Evolutionary conservation across 768 basidiomycete species (phyloP), one percentile per base, ranked within the genome.

Genomic region (Austroboletus eburneus): DNA sequence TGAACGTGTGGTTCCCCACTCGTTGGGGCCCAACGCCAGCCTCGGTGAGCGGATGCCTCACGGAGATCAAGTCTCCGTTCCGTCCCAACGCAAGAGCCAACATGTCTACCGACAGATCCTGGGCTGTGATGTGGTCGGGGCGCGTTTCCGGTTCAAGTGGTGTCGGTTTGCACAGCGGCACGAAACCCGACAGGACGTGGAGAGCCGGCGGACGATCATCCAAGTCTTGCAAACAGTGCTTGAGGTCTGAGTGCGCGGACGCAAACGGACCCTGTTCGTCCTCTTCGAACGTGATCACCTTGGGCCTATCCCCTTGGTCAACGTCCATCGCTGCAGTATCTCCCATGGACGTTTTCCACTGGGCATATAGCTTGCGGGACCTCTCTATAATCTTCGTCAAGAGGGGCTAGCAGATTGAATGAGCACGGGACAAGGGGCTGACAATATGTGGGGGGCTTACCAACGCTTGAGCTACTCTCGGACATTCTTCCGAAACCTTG

Each of bases 391-490:
- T 69, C 56, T 75, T 79, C 48, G 78, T 76, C 52, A 83, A 68
- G 18, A 80, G 65, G n/a, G 76, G 75, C 81, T 83, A 49, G 22
- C 7, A 39, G 32, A 18, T 36, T 27, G 23, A 7, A 37, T 58
- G 25, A 63, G 51, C 48, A 46, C 21, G 25, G 43, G 39, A 14
- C 34, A 5, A n/a, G 5, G 20, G 21, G 13, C 21, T 4, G 20
- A 24, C n/a, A n/a, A n/a, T n/a, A n/a, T n/a, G 21, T 17, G 23
- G 14, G 27, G 44, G 41, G 16, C 76, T 46, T 55, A 81, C 84
- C 39, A 83, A 66, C 25, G 80, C 76, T 56, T 80, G 80, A 13
- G 72, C 73, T 39, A 79, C 79, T 51, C 79, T 78, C 5, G 81
- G 77, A 39, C 83, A 69, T n/a, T 80, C 72, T 44, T 72, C 72